A percentile compares a stretch with the other conserved stretches of the same genome.
These are phyloP conservation scores for Hypoxylon intermedium DNA, from an alignment of 495 filamentous ascomycete genomes.

Conservation along the genomic window DNA sequence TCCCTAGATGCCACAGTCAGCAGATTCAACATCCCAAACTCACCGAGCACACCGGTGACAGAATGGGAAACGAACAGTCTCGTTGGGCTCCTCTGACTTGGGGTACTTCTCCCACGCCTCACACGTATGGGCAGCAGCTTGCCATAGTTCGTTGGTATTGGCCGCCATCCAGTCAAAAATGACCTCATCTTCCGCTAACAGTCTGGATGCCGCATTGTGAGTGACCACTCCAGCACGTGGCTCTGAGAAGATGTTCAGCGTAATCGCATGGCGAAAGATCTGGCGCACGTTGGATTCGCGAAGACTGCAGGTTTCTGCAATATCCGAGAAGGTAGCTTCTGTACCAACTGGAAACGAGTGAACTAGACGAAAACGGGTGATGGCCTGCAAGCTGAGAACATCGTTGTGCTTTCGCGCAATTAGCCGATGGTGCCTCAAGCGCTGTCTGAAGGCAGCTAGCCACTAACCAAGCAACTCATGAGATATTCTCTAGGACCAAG, in stretches of 20 bases:
- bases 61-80: no score
- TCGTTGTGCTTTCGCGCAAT: background rate
- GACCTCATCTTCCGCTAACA: conserved; percentile 41
- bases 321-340: conserved; percentile 42
- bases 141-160: conserved; percentile 49
- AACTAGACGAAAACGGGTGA: conserved; percentile 14
- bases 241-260: conserved; percentile 53
- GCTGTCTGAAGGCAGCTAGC: no score
- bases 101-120: conserved; percentile 27
- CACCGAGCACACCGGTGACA: no score
- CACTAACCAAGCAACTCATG: background rate
- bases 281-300: conserved; percentile 42
- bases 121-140: conserved; percentile 34
- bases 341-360: conserved; percentile 41
- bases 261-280: conserved; percentile 54
- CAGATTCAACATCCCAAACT: no score
- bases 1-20: no score
- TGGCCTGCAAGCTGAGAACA: conserved; percentile 12
- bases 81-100: conserved; percentile 33
- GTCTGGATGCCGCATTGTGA: conserved; percentile 47
- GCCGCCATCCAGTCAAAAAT: conserved; percentile 46
- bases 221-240: conserved; percentile 47
- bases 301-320: conserved; percentile 43
- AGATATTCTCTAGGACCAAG: no score
- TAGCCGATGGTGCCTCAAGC: no score